These are phyloP conservation scores for Saccharum officinarum DNA, from an alignment of 176 grass and related monocot genomes.

Conservation along the genomic window DNA sequence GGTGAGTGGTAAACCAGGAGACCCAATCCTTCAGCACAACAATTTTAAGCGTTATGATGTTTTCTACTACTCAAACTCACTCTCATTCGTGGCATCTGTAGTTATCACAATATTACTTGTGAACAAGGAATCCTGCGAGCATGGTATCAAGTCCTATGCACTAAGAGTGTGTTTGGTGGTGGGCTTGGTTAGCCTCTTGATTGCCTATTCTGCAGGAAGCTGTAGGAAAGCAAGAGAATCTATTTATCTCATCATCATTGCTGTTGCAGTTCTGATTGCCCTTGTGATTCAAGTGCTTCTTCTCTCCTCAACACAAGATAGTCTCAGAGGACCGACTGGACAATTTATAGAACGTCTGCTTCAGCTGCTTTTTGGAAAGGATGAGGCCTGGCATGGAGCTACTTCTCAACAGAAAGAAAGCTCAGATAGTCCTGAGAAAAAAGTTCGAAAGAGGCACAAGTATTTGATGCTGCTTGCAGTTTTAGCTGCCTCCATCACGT, in stretches of 20 bases:
- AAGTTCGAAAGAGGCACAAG: conserved; percentile 25
- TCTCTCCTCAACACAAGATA: conserved; percentile 14
- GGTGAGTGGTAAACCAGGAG: not conserved
- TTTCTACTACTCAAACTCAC: conserved; percentile 49
- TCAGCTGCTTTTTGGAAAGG: not conserved
- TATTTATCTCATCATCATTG: conserved; percentile 35
- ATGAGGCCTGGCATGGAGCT: not conserved
- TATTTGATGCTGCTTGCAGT: conserved; percentile 58
- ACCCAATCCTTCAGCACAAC: conserved; percentile 34
- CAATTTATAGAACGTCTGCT: not conserved
- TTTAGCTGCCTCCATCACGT: conserved; percentile 43
- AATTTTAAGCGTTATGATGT: conserved; percentile 23
- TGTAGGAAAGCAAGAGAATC: conserved; percentile 24
- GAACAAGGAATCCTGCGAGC: conserved; percentile 42
- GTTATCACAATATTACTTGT: conserved; percentile 44
- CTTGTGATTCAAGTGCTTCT: conserved; percentile 38
- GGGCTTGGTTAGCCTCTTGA: conserved; percentile 36
- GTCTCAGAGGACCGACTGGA: not conserved
- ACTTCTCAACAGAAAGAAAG: not conserved
- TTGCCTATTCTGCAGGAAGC: conserved; percentile 41
- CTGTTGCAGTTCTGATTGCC: conserved; percentile 11
- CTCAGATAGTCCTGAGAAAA: not conserved
- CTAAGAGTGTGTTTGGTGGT: conserved; percentile 34
- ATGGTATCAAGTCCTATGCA: conserved; percentile 44
- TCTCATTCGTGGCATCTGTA: conserved; percentile 39